phyloP scores from a whole-genome alignment of 306 rosid genomes.

The Hippophae gyantsensis region DNA sequence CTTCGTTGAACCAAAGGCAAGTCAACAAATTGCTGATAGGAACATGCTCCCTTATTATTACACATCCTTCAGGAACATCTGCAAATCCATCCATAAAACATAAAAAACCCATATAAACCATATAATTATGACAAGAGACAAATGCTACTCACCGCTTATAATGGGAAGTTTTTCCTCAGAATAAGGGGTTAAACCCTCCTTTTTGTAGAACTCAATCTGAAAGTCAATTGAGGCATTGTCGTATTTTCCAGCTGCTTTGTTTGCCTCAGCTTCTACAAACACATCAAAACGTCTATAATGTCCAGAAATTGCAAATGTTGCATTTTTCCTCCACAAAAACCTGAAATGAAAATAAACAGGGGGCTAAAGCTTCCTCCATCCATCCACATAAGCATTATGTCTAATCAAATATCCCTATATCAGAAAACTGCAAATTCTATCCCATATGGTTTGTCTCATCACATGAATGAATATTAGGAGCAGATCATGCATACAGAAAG shows the following conservation, averaged over 20 bases:
- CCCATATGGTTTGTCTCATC: background rate
- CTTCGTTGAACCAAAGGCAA: slow-evolving; percentile 97
- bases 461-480: background rate
- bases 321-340: slow-evolving; percentile 97
- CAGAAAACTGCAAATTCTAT: background rate
- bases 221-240: slow-evolving; percentile 78
- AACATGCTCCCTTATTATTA: slow-evolving; percentile 74
- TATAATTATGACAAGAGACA: slow-evolving; percentile 4
- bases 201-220: slow-evolving; percentile 75
- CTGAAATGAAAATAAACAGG: slow-evolving; percentile 27
- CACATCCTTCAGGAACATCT: slow-evolving; percentile 99
- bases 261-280: slow-evolving; percentile 90
- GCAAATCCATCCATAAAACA: slow-evolving; percentile 29
- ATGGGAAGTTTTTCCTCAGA: slow-evolving; percentile 85
- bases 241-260: slow-evolving; percentile 88
- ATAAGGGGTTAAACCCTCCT: slow-evolving; percentile 82
- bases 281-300: slow-evolving; percentile 92
- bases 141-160: slow-evolving; percentile 62
- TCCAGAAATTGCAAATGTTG: slow-evolving; percentile 82
- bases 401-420: background rate
- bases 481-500: background rate
- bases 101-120: slow-evolving; percentile 8
- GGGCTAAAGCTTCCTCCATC: background rate
- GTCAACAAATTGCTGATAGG: slow-evolving; percentile 85
- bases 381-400: background rate